Conservation (phyloP, 495 filamentous ascomycete species). For the Hypoxylon lenormandii region DNA sequence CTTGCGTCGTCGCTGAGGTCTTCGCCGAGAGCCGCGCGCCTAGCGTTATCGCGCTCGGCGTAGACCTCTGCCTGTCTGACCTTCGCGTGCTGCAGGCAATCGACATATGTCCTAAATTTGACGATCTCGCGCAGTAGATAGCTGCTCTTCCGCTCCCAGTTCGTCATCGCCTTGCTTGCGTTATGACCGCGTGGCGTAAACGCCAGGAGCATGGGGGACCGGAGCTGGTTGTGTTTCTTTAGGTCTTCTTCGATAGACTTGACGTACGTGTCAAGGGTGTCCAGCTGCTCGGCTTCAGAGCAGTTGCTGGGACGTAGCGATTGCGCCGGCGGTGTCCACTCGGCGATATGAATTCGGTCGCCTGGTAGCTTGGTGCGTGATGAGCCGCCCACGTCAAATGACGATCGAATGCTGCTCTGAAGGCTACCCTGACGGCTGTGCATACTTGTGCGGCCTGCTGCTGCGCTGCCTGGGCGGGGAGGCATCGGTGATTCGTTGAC, state of each 20-base stretch:
- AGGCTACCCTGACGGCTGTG: slow-evolving; percentile 55
- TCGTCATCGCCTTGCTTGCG: slow-evolving; percentile 81
- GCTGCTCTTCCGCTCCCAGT: slow-evolving; percentile 95
- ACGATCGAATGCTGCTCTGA: slow-evolving; percentile 56
- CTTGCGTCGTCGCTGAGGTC: slow-evolving; percentile 49
- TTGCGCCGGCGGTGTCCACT: slow-evolving; percentile 93
- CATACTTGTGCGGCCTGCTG: slow-evolving; percentile 56
- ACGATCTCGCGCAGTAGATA: slow-evolving; percentile 95
- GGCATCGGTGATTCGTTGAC: slow-evolving; percentile 58
- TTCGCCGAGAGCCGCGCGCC: slow-evolving; percentile 54
- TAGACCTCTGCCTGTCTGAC: slow-evolving; percentile 61
- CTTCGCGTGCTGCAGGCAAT: slow-evolving; percentile 70
- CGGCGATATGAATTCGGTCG: slow-evolving; percentile 84
- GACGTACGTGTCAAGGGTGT: slow-evolving; percentile 80
- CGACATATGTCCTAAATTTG: slow-evolving; percentile 95
- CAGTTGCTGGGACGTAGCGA: slow-evolving; percentile 85
- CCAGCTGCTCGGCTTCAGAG: slow-evolving; percentile 82
- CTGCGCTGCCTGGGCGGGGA: slow-evolving; percentile 59
- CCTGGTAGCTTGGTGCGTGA: slow-evolving; percentile 76
- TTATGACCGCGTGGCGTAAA: slow-evolving; percentile 91
- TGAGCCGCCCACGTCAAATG: slow-evolving; percentile 67
- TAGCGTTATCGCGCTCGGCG: slow-evolving; percentile 59
- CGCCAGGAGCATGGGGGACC: slow-evolving; percentile 84
- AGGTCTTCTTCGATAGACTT: slow-evolving; percentile 87
- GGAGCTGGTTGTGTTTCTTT: slow-evolving; percentile 84